Evolutionary conservation across 345 rosid species (phyloP), one percentile per base, ranked within the genome.

Genomic region (Salix udensis): DNA sequence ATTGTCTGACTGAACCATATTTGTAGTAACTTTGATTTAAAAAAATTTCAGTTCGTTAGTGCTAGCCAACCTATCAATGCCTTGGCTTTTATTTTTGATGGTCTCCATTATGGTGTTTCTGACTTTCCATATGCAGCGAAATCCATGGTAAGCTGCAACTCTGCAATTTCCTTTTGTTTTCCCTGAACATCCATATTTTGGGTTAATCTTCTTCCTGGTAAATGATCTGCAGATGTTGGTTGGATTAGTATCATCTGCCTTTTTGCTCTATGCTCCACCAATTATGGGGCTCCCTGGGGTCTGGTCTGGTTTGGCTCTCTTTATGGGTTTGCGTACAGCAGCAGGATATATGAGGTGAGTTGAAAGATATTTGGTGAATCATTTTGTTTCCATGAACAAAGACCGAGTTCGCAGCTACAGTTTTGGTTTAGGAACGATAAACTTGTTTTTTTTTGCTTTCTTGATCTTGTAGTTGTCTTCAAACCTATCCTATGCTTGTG

Each of bases 1-100:
- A 4, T 24, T 21, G 30, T 34, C 11, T 40, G 19, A 70, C 4
- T 77, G 21, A 37, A 8, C n/a, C 5, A 1, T 61, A 26, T 66
- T 72, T 74, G 42, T 53, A 34, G 15, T 60, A 31, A 70, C n/a
- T n/a, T 66, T 73, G 68, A 53, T 73, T 18, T 39, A 19, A 65
- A 67, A 67, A 55, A 68, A 30, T 76, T 39, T 28, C 89, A 94
- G 98, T 94, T 92, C 42, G 97, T 91, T 18, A 87, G 96, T 46
- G 96, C 91, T 31, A 93, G 93, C 74, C 99, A 93, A 84, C 99
- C 99, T 31, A 65, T 96, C 39, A 95, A 91, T 79, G 96, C 98
- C 34, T 82, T 93, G 36, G 99, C 99, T 36, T 96, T 88, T 82
- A 90, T 93, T 67, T 93, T 91, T 79, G 99, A 93, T 74, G 99